Conservation (phyloP, 116 monocot genomes). For the Zostera marina region DNA sequence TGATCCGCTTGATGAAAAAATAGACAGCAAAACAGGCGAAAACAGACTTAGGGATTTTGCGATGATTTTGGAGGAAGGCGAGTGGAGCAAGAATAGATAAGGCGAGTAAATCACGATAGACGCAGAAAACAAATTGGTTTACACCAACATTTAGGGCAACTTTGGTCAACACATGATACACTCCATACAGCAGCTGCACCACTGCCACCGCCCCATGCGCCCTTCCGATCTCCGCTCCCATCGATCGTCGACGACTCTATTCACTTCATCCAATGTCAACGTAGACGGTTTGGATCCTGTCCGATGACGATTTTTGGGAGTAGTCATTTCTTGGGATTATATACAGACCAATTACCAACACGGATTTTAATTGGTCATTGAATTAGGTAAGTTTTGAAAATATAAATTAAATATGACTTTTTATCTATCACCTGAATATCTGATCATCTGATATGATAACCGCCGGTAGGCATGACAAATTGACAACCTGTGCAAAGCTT, state of each 20-base stretch:
- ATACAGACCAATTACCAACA: no score
- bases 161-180: conserved; percentile 79
- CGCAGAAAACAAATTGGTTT: conserved; percentile 77
- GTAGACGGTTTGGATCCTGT: no score
- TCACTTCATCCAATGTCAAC: neutral
- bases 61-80: conserved; percentile 31
- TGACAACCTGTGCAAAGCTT: no score
- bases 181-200: conserved; percentile 35
- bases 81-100: conserved; percentile 59
- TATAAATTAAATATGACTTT: no score
- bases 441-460: no score
- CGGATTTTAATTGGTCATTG: no score
- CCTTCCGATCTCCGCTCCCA: conserved; percentile 6
- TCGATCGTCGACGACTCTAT: neutral
- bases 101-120: conserved; percentile 65
- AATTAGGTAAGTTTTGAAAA: no score
- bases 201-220: conserved; percentile 55
- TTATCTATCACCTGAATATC: no score
- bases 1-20: no score
- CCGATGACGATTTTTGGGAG: no score
- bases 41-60: neutral
- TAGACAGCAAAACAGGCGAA: neutral
- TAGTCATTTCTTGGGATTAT: no score
- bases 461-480: no score
- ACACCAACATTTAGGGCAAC: conserved; percentile 60